Percentiles rank a stretch among this genome's conserved stretches.
These are phyloP conservation scores for Lomentospora prolificans DNA, from an alignment of 2,329 filamentous ascomycete genomes.

Conservation along the genomic window DNA sequence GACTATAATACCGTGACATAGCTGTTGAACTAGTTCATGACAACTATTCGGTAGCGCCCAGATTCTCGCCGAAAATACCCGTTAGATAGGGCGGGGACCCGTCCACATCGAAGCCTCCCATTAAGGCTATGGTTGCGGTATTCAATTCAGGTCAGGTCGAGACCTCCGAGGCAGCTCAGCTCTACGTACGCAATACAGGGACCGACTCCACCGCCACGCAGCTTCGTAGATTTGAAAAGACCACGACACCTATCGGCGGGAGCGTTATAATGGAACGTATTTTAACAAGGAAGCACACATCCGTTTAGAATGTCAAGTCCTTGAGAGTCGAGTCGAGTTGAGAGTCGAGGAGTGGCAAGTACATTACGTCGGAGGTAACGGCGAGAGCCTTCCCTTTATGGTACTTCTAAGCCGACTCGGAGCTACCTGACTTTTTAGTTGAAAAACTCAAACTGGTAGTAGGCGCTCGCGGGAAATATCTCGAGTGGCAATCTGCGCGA, in stretches of 20 bases:
- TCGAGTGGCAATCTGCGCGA: too few relatives aligned
- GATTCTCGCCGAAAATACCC: conserved; percentile 27
- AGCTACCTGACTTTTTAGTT: too few relatives aligned
- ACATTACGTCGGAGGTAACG: conserved; percentile 37
- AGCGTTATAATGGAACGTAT: conserved; percentile 36
- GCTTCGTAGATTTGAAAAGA: conserved; percentile 58
- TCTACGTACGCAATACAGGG: conserved; percentile 36
- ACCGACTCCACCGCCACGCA: conserved; percentile 39
- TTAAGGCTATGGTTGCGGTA: conserved; percentile 27
- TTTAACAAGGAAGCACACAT: conserved; percentile 54
- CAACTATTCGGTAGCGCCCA: conserved; percentile 18
- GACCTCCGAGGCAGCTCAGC: conserved; percentile 37
- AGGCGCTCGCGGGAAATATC: too few relatives aligned
- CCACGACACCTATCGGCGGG: conserved; percentile 34
- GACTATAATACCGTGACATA: conserved; percentile 36
- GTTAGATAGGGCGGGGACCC: conserved; percentile 32
- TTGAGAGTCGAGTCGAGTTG: too few relatives aligned
- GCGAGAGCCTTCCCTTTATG: conserved; percentile 33
- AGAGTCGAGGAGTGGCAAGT: conserved; percentile 37
- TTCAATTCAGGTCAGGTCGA: conserved; percentile 30
- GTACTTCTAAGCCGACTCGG: too few relatives aligned
- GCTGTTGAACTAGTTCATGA: conserved; percentile 24
- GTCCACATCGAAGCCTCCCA: conserved; percentile 38
- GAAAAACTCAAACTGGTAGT: too few relatives aligned
- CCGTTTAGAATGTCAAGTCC: conserved; percentile 52